These are phyloP conservation scores for Ceratobasidium sp. DNA, from an alignment of 1,284 basidiomycete species.

Conservation along the genomic window DNA sequence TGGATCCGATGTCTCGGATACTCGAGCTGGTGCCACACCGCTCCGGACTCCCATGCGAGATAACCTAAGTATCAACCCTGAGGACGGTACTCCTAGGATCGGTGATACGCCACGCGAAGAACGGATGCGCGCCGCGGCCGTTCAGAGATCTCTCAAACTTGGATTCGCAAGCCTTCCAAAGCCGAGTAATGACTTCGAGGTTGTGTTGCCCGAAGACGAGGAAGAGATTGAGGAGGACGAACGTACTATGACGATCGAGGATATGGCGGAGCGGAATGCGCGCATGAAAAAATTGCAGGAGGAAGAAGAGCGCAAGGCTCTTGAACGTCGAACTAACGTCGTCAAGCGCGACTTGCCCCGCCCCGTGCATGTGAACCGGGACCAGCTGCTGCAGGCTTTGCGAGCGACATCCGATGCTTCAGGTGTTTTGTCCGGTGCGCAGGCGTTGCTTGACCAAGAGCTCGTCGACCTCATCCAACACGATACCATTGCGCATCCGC, in stretches of 20 bases:
- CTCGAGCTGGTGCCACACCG: slow-evolving; percentile 79
- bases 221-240: slow-evolving; percentile 65
- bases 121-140: slow-evolving; percentile 71
- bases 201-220: slow-evolving; percentile 91
- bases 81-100: slow-evolving; percentile 67
- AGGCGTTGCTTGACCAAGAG: slow-evolving; percentile 83
- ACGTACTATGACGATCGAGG: slow-evolving; percentile 74
- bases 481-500: slow-evolving; percentile 89
- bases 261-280: slow-evolving; percentile 94
- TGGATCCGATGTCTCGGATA: slow-evolving; percentile 68
- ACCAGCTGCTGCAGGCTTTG: slow-evolving; percentile 73
- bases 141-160: slow-evolving; percentile 80
- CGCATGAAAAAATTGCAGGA: slow-evolving; percentile 76
- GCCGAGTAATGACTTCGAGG: slow-evolving; percentile 98
- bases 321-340: slow-evolving; percentile 85
- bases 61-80: slow-evolving; percentile 88
- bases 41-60: slow-evolving; percentile 94
- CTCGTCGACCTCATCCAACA: slow-evolving; percentile 86
- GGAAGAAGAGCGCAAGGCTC: slow-evolving; percentile 81
- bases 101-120: slow-evolving; percentile 84
- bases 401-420: slow-evolving; percentile 61
- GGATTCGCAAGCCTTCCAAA: slow-evolving; percentile 90
- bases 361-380: slow-evolving; percentile 85
- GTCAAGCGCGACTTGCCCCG: slow-evolving; percentile 90
- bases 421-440: slow-evolving; percentile 65